phyloP scores from a whole-genome alignment of 148 eudicot species.

The Fallopia convolvulus region DNA sequence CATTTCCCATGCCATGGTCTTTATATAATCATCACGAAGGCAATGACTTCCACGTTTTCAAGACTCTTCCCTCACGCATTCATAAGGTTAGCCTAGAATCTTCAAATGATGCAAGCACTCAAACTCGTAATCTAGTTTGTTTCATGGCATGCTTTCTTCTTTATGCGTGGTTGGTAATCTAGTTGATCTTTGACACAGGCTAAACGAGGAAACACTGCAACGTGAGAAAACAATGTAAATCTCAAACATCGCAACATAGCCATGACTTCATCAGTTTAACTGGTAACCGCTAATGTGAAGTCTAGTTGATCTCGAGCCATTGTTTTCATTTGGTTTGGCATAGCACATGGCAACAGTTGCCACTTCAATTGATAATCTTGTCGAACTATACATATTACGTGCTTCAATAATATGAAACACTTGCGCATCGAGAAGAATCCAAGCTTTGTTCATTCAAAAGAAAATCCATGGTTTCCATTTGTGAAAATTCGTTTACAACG shows the following conservation, averaged over 20 bases:
- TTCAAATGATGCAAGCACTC: too few species aligned
- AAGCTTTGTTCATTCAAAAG: too few species aligned
- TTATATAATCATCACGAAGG: slow-evolving; percentile 46
- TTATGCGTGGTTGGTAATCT: neutral
- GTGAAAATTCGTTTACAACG: too few species aligned
- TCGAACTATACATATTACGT: too few species aligned
- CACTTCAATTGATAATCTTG: neutral
- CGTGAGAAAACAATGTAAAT: neutral
- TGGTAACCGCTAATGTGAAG: neutral
- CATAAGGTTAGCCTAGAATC: slow-evolving; percentile 36
- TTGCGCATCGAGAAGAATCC: too few species aligned
- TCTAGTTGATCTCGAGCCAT: neutral
- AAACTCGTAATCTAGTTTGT: neutral
- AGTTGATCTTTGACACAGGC: neutral
- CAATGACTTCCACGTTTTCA: slow-evolving; percentile 40
- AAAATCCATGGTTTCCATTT: too few species aligned
- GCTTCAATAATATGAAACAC: too few species aligned
- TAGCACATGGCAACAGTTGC: neutral
- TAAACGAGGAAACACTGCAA: neutral
- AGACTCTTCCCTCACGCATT: slow-evolving; percentile 43
- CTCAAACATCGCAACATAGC: too few species aligned
- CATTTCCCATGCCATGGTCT: slow-evolving; percentile 69
- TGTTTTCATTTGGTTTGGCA: neutral
- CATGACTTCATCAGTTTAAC: neutral
- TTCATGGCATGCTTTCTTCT: neutral